Conservation (phyloP, 176 grass and related monocot species). For the Dactylis glomerata region DNA sequence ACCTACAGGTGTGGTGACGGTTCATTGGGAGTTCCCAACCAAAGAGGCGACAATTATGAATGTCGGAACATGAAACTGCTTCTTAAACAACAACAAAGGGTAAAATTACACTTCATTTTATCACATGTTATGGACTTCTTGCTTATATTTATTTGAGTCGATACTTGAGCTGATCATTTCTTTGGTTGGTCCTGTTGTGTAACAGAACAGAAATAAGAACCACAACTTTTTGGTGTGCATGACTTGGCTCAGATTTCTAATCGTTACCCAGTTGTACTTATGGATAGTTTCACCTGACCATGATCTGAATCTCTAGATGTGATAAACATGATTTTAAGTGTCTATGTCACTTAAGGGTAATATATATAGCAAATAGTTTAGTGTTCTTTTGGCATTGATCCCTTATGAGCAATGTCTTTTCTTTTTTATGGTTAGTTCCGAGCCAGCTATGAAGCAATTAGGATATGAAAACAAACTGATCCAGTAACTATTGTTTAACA, state of each 20-base stretch:
- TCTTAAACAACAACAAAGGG: slow-evolving; percentile 96
- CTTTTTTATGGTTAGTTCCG: not conserved
- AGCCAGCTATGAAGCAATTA: not conserved
- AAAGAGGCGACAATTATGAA: slow-evolving; percentile 98
- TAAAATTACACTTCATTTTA: slow-evolving; percentile 38
- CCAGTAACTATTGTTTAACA: not conserved
- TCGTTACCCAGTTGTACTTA: not conserved
- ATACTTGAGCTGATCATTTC: slow-evolving; percentile 12
- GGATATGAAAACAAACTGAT: not conserved
- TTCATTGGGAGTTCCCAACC: slow-evolving; percentile 88
- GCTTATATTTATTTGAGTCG: slow-evolving; percentile 2
- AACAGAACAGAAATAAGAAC: slow-evolving; percentile 3
- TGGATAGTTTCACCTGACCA: not conserved
- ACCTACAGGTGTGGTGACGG: slow-evolving; percentile 87
- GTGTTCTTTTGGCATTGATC: not conserved
- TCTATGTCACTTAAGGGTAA: too few relatives aligned
- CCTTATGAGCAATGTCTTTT: not conserved
- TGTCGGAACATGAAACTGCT: slow-evolving; percentile 98
- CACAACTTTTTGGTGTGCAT: not conserved
- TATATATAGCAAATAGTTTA: too few relatives aligned
- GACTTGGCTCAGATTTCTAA: not conserved
- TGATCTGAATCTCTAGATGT: not conserved
- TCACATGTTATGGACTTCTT: not conserved
- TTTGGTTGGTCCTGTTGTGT: not conserved
- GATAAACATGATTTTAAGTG: not conserved